phyloP scores from a whole-genome alignment of 768 basidiomycete species.

The Xanthoconium purpureum region DNA sequence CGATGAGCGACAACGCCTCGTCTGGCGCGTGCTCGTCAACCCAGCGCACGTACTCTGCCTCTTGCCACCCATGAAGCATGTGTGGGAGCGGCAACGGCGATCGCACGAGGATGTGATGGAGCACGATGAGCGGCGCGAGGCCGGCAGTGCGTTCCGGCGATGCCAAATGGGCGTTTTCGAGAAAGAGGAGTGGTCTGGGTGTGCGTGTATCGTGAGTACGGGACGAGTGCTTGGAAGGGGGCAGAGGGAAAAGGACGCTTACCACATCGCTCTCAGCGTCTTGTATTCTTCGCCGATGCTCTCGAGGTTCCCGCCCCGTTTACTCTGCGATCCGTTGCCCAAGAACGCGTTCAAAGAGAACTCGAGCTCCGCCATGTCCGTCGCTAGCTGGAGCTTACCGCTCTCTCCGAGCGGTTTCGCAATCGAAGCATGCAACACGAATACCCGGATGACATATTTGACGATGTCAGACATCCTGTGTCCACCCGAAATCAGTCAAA shows the following conservation, averaged over 20 bases:
- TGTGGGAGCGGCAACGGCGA: slow-evolving; percentile 87
- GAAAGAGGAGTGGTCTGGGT: slow-evolving; percentile 79
- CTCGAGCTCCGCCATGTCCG: slow-evolving; percentile 96
- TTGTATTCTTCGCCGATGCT: slow-evolving; percentile 85
- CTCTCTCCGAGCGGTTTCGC: slow-evolving; percentile 87
- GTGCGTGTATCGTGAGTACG: background rate
- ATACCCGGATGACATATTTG: slow-evolving; percentile 77
- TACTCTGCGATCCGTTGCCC: slow-evolving; percentile 52
- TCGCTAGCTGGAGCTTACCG: slow-evolving; percentile 91
- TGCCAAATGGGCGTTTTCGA: slow-evolving; percentile 72
- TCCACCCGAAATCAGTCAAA: background rate
- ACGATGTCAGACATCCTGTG: slow-evolving; percentile 64
- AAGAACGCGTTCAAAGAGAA: slow-evolving; percentile 84
- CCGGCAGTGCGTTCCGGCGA: slow-evolving; percentile 65
- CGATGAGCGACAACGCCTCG: slow-evolving; percentile 79
- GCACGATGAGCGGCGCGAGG: slow-evolving; percentile 81
- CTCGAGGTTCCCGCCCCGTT: slow-evolving; percentile 66
- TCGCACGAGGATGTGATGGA: slow-evolving; percentile 90
- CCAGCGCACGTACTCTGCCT: slow-evolving; percentile 96
- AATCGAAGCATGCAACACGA: slow-evolving; percentile 92
- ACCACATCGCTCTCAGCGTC: slow-evolving; percentile 84
- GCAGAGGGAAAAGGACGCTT: slow-evolving; percentile 17
- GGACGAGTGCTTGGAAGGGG: background rate
- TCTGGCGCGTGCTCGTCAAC: slow-evolving; percentile 83
- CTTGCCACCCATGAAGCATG: slow-evolving; percentile 87